These are phyloP conservation scores for Aspergillus transmontanensis DNA, from an alignment of 2,329 filamentous ascomycete species.

Conservation along the genomic window DNA sequence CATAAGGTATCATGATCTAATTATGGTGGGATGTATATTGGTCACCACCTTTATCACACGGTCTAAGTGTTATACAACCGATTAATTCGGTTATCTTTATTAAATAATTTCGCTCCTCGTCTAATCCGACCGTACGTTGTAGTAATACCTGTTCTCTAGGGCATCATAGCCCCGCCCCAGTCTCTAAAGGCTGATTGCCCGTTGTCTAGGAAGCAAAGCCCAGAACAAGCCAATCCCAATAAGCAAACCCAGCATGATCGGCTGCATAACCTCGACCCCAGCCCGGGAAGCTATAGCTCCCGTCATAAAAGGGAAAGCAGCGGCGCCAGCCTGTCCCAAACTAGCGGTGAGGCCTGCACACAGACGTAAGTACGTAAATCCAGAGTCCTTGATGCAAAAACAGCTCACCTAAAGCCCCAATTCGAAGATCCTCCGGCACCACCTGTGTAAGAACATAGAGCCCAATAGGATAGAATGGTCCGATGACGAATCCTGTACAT, in stretches of 20 bases:
- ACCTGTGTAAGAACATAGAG: conserved; percentile 28
- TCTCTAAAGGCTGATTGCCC: neutral
- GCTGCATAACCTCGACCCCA: conserved; percentile 27
- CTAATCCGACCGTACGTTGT: neutral
- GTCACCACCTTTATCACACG: neutral
- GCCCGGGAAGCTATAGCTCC: conserved; percentile 26
- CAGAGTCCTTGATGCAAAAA: too few relatives aligned
- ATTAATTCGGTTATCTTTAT: neutral
- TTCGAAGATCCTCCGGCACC: conserved; percentile 25
- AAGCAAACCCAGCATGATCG: conserved; percentile 26
- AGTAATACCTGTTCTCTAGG: neutral
- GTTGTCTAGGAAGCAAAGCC: conserved; percentile 22
- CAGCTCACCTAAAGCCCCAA: conserved; percentile 26
- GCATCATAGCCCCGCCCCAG: neutral
- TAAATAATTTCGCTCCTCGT: neutral
- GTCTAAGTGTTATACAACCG: too few relatives aligned
- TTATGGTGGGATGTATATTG: neutral
- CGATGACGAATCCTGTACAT: conserved; percentile 26
- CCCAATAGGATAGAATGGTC: conserved; percentile 28
- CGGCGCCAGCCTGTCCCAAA: conserved; percentile 25
- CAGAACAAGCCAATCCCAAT: conserved; percentile 25
- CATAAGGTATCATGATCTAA: neutral
- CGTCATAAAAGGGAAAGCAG: conserved; percentile 28
- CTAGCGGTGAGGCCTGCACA: conserved; percentile 24
- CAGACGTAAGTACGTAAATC: conserved; percentile 4